Base-by-base conservation (phyloP, 192 early-diverging fungal species). In the Gonapodya prolifera region DNA sequence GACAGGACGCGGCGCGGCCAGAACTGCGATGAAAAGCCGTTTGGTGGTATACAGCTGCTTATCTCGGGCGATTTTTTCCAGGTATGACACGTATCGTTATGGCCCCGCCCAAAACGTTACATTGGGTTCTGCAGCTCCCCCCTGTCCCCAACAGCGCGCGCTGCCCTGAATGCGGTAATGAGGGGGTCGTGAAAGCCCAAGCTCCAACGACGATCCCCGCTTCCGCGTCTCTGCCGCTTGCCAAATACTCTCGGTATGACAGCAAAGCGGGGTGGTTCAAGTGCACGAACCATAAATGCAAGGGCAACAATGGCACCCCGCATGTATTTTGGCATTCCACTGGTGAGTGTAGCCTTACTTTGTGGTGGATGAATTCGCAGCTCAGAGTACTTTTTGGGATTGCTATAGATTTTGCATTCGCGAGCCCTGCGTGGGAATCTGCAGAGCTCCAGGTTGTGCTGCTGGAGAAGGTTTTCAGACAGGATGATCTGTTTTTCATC, bases 1-100 rank as follows among this genome's bases (percentile, higher is more conserved):
- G n/a, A n/a, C 45, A 69, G 45, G 45, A 69, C n/a, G 45, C 45
- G n/a, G 45, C 31, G 32, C 8, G 71, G 71, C 31, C 28, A 16
- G 31, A 13, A 8, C 8, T 29, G 28, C 18, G 28, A 18, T 8
- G 71, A 32, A 32, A 73, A 73, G 29, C 71, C 71, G 31, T 73
- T 73, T 29, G 71, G 71, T 30, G 71, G 71, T 13, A 18, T 73
- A 8, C 71, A 73, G 71, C 71, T 73, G 71, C 2, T 73, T 8
- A 8, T 73, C 71, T 18, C 71, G 2, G 71, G 71, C 8, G 71
- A 73, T 29, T 73, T 73, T 73, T 73, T 30, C 31, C 71, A 73
- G 71, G 28, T 73, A 32, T n/a, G n/a, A n/a, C n/a, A n/a, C 71
- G 23, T 23, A 61, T 61, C 8, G 45, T 61, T 61, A 23, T 16